Percentiles rank a stretch among this genome's conserved stretches.
Evolutionary conservation across 352 stramenopile species (phyloP).

Genomic region (Globisporangium carolinianum): DNA sequence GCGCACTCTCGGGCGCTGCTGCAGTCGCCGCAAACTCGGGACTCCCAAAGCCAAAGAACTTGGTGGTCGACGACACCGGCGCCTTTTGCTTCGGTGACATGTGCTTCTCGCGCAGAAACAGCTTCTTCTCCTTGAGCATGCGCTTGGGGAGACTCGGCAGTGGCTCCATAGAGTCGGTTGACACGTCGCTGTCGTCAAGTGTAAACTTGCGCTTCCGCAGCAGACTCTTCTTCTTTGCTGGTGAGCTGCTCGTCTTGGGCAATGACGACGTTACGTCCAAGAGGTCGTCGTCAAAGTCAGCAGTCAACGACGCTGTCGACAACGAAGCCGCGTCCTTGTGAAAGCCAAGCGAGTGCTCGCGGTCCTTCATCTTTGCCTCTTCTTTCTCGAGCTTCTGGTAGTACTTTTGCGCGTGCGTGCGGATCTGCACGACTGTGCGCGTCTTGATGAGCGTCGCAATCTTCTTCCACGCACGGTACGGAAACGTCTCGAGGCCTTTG

Average conservation of each 20-base stretch:
- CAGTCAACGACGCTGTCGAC: background rate
- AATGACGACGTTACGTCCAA: slow-evolving; percentile 5
- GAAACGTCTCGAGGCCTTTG: slow-evolving; percentile 79
- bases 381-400: slow-evolving; percentile 89
- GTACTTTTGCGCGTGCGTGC: slow-evolving; percentile 86
- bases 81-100: slow-evolving; percentile 78
- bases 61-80: slow-evolving; percentile 22
- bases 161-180: slow-evolving; percentile 7
- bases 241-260: slow-evolving; percentile 6
- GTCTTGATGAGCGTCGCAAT: slow-evolving; percentile 94
- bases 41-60: slow-evolving; percentile 29
- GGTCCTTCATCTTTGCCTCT: slow-evolving; percentile 66
- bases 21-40: slow-evolving; percentile 13
- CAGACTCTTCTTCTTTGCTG: slow-evolving; percentile 51
- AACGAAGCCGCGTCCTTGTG: slow-evolving; percentile 2
- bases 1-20: slow-evolving; percentile 24
- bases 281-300: background rate
- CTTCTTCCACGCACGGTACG: slow-evolving; percentile 86
- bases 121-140: slow-evolving; percentile 57
- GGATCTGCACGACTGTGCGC: slow-evolving; percentile 87
- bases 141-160: slow-evolving; percentile 59
- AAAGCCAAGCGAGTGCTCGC: slow-evolving; percentile 33
- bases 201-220: slow-evolving; percentile 68
- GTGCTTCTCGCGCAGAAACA: slow-evolving; percentile 38
- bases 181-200: slow-evolving; percentile 18